Conservation (phyloP, 31 red algal genomes). For the Asparagopsis taxiformis region DNA sequence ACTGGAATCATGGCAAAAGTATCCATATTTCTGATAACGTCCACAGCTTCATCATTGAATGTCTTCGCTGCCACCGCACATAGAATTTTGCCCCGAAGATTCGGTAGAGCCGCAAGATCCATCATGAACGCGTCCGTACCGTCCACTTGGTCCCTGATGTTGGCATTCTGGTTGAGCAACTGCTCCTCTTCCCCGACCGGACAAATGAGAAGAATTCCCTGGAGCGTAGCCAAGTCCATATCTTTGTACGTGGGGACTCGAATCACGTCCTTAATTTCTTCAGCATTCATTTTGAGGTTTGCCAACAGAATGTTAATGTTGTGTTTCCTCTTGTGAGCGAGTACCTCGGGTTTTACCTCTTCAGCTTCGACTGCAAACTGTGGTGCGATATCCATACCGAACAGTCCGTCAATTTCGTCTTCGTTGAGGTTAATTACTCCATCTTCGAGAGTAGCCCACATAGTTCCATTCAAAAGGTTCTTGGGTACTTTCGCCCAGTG, state of each 20-base stretch:
- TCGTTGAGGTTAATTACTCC: conserved; percentile 48
- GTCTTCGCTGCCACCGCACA: conserved; percentile 84
- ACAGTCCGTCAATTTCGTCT: conserved; percentile 87
- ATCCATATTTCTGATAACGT: conserved; percentile 90
- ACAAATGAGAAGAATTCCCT: conserved; percentile 76
- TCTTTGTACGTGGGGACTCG: conserved; percentile 76
- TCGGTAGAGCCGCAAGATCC: conserved; percentile 71
- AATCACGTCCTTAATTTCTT: conserved; percentile 89
- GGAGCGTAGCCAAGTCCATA: conserved; percentile 62
- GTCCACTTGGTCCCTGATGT: conserved; percentile 72
- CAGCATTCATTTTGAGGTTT: conserved; percentile 82
- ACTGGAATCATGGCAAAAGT: conserved; percentile 88
- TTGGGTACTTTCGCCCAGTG: conserved; percentile 94
- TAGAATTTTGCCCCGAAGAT: conserved; percentile 77
- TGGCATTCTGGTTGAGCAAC: conserved; percentile 57
- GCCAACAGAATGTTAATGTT: conserved; percentile 92
- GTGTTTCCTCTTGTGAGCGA: conserved; percentile 92
- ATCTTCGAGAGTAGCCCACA: conserved; percentile 83
- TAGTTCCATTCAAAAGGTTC: conserved; percentile 68
- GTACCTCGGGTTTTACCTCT: conserved; percentile 75
- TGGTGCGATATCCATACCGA: conserved; percentile 75
- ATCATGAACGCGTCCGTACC: conserved; percentile 90
- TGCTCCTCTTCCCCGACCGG: conserved; percentile 82
- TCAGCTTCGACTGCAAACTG: conserved; percentile 58
- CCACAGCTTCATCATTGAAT: conserved; percentile 94